Percentiles rank a stretch among this genome's conserved stretches.
Conservation (phyloP, 192 early-diverging fungal species). For the Linnemannia zychae region DNA sequence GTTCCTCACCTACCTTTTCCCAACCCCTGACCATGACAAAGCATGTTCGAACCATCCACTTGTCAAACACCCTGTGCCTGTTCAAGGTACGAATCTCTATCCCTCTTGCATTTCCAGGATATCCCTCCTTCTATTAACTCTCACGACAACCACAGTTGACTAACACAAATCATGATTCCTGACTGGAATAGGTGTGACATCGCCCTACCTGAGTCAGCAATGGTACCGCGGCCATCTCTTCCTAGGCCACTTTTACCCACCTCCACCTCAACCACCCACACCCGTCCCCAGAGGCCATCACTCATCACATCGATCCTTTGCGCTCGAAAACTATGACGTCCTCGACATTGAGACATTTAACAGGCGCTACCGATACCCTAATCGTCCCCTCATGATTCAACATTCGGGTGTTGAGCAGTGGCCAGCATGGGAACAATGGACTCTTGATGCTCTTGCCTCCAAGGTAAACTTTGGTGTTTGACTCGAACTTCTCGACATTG, state of each 20-base stretch:
- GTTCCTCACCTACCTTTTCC: conserved; percentile 58
- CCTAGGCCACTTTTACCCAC: conserved; percentile 56
- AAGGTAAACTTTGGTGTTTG: conserved; percentile 23
- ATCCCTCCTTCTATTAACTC: too few relatives aligned
- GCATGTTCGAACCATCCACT: conserved; percentile 34
- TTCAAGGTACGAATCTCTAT: conserved; percentile 51
- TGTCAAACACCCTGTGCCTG: conserved; percentile 15
- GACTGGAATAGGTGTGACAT: conserved; percentile 24
- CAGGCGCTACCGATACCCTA: conserved; percentile 42
- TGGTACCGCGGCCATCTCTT: conserved; percentile 55
- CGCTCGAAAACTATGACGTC: conserved; percentile 39
- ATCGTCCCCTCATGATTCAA: conserved; percentile 53
- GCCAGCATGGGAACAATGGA: conserved; percentile 60
- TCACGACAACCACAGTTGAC: too few relatives aligned
- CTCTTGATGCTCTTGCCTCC: conserved; percentile 30
- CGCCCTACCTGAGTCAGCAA: conserved; percentile 45
- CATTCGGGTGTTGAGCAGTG: conserved; percentile 57
- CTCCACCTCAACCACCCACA: conserved; percentile 28
- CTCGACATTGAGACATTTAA: conserved; percentile 49
- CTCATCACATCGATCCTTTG: conserved; percentile 17
- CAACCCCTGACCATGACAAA: conserved; percentile 23
- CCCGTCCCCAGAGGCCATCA: not conserved
- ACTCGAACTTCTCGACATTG: not conserved
- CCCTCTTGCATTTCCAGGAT: too few relatives aligned
- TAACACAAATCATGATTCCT: too few relatives aligned